Percentiles rank a stretch among this genome's conserved stretches.
phyloP scores from a whole-genome alignment of 1,284 basidiomycete species.

The Melampsora americana region DNA sequence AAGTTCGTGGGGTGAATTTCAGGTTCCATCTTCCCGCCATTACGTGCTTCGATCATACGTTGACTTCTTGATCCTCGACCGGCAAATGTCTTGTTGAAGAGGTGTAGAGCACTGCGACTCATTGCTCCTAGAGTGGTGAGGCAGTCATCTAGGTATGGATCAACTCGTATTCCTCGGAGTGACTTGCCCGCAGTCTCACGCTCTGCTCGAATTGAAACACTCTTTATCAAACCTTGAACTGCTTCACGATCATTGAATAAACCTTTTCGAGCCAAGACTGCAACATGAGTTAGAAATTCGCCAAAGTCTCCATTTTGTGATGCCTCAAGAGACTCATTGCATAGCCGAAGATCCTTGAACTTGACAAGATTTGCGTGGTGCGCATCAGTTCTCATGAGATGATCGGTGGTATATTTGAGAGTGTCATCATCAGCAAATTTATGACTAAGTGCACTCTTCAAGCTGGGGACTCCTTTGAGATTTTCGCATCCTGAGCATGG shows the following conservation, averaged over 20 bases:
- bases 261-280: neutral
- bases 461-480: slow-evolving; percentile 3
- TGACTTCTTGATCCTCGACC: neutral
- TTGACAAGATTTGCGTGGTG: slow-evolving; percentile 1
- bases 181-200: slow-evolving; percentile 4
- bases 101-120: slow-evolving; percentile 2
- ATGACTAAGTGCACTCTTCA: slow-evolving; percentile 1
- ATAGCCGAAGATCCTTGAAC: neutral
- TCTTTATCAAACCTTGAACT: slow-evolving; percentile 14
- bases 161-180: slow-evolving; percentile 3
- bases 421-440: slow-evolving; percentile 5
- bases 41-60: neutral
- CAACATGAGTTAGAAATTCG: slow-evolving; percentile 1
- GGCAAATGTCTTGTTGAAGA: slow-evolving; percentile 9
- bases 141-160: slow-evolving; percentile 8
- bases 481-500: neutral
- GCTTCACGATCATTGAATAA: slow-evolving; percentile 8
- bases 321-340: slow-evolving; percentile 11
- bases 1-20: slow-evolving; percentile 7
- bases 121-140: slow-evolving; percentile 24
- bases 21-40: slow-evolving; percentile 15
- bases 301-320: neutral
- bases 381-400: slow-evolving; percentile 1
- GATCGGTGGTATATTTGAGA: neutral
- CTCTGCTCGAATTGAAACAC: slow-evolving; percentile 1